These are phyloP conservation scores for Colletotrichum sp. DNA, from an alignment of 2,329 filamentous ascomycete genomes.

Conservation along the genomic window DNA sequence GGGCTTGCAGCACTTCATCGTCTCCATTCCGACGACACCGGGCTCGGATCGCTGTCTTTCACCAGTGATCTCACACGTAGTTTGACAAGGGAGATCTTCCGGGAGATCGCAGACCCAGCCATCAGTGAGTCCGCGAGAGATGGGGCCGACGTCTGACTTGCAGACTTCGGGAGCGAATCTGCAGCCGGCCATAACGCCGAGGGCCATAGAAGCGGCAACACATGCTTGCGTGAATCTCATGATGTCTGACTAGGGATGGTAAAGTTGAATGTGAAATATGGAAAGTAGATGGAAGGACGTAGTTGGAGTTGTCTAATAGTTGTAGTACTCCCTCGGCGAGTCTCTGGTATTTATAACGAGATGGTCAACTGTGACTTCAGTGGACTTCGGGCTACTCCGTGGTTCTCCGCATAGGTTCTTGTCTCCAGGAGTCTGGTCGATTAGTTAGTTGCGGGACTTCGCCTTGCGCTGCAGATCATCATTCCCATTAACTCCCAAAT, in stretches of 20 bases:
- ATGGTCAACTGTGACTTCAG: background rate
- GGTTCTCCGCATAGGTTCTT: background rate
- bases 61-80: background rate
- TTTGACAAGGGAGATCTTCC: background rate
- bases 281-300: background rate
- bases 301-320: background rate
- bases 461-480: background rate
- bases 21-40: background rate
- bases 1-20: background rate
- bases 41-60: background rate
- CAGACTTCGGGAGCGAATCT: background rate
- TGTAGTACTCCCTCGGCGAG: background rate
- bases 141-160: background rate
- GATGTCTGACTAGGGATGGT: background rate
- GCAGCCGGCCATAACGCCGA: background rate
- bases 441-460: background rate
- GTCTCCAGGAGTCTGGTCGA: background rate
- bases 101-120: background rate
- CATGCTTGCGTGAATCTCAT: background rate
- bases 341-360: background rate
- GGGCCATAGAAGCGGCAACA: background rate
- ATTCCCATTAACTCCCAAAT: background rate
- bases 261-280: background rate
- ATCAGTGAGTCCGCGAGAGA: background rate
- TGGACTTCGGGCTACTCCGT: background rate